phyloP scores from a whole-genome alignment of 179 eudicot species.

The Spergularia azorica region DNA sequence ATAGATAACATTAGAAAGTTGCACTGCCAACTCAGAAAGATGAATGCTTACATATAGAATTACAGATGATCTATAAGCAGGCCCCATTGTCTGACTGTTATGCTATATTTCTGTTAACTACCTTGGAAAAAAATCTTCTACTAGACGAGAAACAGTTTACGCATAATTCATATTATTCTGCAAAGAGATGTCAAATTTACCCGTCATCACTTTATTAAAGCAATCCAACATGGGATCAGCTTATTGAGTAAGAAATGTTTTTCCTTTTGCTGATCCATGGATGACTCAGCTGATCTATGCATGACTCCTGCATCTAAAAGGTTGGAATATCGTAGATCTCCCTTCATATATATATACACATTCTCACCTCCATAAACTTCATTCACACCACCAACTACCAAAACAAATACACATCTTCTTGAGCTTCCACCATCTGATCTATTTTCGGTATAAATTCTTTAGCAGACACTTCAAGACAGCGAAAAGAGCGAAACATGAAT shows the following conservation, averaged over 20 bases:
- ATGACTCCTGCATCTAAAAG: conserved; percentile 12
- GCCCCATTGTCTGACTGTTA: background rate
- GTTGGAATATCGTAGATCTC: background rate
- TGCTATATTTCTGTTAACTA: background rate
- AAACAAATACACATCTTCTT: background rate
- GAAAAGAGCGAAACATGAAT: conserved; percentile 15
- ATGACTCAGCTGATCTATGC: conserved; percentile 21
- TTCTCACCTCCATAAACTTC: background rate
- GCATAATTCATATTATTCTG: background rate
- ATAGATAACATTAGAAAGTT: conserved; percentile 18
- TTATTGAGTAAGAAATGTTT: conserved; percentile 16
- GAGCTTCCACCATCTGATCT: background rate
- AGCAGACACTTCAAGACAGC: too few species aligned
- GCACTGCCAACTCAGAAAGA: conserved; percentile 22
- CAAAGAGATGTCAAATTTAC: background rate
- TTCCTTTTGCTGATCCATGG: conserved; percentile 22
- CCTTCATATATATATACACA: conserved; percentile 9
- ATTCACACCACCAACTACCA: background rate
- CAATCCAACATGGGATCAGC: conserved; percentile 24
- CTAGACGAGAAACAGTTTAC: background rate
- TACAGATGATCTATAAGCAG: background rate
- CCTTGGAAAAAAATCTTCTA: background rate
- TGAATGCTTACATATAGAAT: conserved; percentile 10
- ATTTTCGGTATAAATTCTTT: background rate
- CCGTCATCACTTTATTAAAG: background rate